phyloP scores from a whole-genome alignment of 2,329 filamentous ascomycete species.

The Fusarium beomiforme region DNA sequence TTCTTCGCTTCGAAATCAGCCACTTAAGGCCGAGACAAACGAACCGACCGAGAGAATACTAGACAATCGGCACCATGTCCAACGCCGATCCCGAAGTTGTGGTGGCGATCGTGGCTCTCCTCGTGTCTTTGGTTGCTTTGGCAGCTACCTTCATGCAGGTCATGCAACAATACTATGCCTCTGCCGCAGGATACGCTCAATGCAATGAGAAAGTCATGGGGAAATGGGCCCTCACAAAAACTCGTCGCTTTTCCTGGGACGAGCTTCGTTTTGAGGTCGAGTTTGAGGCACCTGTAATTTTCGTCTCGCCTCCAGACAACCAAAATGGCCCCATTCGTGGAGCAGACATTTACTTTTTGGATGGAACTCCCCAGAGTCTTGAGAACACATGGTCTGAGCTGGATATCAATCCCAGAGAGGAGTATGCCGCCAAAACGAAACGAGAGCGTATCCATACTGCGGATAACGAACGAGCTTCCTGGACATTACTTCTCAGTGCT shows the following conservation, averaged over 20 bases:
- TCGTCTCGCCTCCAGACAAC: constrained; percentile 58
- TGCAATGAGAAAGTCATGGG: constrained; percentile 61
- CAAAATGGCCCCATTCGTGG: constrained; percentile 47
- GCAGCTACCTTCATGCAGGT: constrained; percentile 58
- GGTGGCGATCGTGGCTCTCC: constrained; percentile 56
- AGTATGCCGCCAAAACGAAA: constrained; percentile 37
- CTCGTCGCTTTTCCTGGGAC: constrained; percentile 51
- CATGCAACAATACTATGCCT: constrained; percentile 61
- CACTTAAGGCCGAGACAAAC: background rate
- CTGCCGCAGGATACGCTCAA: constrained; percentile 60
- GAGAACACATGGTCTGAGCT: constrained; percentile 47
- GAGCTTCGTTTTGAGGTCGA: constrained; percentile 62
- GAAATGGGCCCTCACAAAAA: constrained; percentile 54
- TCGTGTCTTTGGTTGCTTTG: constrained; percentile 59
- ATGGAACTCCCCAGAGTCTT: constrained; percentile 52
- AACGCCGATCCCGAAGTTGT: constrained; percentile 46
- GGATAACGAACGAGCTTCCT: constrained; percentile 66
- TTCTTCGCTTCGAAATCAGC: too few species aligned
- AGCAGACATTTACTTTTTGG: constrained; percentile 49
- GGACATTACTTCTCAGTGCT: constrained; percentile 61
- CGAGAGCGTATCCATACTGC: constrained; percentile 60
- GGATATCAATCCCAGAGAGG: constrained; percentile 45
- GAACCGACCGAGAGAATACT: background rate
- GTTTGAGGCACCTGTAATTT: constrained; percentile 62
- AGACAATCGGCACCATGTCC: constrained; percentile 19